Evolutionary conservation across 371 early-diverging fungal genomes (phyloP).

Genomic region (Mortierella sp.): DNA sequence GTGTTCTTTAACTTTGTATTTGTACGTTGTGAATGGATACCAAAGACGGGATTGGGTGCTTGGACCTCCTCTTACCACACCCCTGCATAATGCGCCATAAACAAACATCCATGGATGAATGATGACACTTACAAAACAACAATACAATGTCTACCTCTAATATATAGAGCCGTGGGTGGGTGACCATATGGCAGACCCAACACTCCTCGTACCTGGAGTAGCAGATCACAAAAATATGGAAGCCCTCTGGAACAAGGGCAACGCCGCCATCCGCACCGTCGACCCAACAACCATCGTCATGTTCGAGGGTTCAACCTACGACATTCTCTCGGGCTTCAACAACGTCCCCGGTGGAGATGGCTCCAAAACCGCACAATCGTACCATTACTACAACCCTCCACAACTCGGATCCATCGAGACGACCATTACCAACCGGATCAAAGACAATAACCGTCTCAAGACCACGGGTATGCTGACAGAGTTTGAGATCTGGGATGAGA

Average conservation of each 20-base stretch:
- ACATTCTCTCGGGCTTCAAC: constrained; percentile 64
- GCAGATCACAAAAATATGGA: constrained; percentile 62
- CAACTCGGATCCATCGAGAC: constrained; percentile 56
- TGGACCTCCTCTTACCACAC: not conserved
- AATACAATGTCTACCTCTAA: not conserved
- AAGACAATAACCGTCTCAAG: constrained; percentile 57
- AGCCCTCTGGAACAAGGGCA: constrained; percentile 64
- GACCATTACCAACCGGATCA: constrained; percentile 58
- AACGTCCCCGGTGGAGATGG: constrained; percentile 66
- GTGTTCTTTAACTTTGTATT: not conserved
- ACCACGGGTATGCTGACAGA: constrained; percentile 61
- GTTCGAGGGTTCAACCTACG: constrained; percentile 67
- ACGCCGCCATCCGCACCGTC: constrained; percentile 61
- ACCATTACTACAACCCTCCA: constrained; percentile 62
- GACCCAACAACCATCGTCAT: constrained; percentile 63
- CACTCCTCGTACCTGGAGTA: constrained; percentile 56
- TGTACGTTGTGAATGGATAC: not conserved
- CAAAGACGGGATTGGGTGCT: not conserved
- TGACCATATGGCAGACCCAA: constrained; percentile 60
- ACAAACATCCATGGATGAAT: not conserved
- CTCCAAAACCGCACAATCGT: constrained; percentile 51
- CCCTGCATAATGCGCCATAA: constrained; percentile 2
- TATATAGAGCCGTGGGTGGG: constrained; percentile 66
- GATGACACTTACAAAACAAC: not conserved
- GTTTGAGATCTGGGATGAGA: constrained; percentile 59